Percentiles rank a stretch among this genome's conserved stretches.
These are phyloP conservation scores for Lasiosphaeriaceae sp. DNA, from an alignment of 495 filamentous ascomycete species.

Conservation along the genomic window DNA sequence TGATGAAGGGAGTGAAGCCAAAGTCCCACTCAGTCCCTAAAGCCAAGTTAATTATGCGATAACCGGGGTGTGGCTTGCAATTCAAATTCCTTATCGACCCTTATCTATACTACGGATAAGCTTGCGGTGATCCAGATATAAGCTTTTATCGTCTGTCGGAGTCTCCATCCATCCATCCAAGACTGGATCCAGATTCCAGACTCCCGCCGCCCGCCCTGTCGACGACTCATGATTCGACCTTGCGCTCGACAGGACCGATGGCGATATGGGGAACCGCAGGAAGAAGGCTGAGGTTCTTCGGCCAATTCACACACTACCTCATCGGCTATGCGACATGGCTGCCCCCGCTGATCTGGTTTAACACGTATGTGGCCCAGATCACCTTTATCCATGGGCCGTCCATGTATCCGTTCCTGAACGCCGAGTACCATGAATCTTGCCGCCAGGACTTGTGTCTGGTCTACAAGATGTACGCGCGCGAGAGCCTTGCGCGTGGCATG, in stretches of 20 bases:
- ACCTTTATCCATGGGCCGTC: conserved; percentile 63
- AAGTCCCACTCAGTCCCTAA: neutral
- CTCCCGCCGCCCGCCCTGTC: no score
- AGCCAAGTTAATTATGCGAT: neutral
- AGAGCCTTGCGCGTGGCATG: conserved; percentile 49
- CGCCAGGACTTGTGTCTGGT: conserved; percentile 51
- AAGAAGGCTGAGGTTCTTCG: conserved; percentile 23
- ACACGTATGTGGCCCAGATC: conserved; percentile 56
- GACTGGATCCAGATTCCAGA: no score
- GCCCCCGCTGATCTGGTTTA: conserved; percentile 62
- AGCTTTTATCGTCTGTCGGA: neutral
- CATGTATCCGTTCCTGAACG: conserved; percentile 76
- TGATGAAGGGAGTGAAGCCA: conserved; percentile 3
- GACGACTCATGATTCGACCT: neutral
- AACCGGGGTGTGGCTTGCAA: neutral
- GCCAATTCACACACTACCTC: conserved; percentile 41
- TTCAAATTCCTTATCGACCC: neutral
- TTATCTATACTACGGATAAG: neutral
- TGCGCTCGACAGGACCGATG: conserved; percentile 19
- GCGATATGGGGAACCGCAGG: conserved; percentile 31
- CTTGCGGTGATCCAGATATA: no score
- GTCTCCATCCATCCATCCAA: no score
- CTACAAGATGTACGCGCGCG: conserved; percentile 43
- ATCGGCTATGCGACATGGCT: conserved; percentile 56
- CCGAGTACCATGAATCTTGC: conserved; percentile 54